Conservation (phyloP, 2,329 filamentous ascomycete genomes). For the Microdochium bolleyi region DNA sequence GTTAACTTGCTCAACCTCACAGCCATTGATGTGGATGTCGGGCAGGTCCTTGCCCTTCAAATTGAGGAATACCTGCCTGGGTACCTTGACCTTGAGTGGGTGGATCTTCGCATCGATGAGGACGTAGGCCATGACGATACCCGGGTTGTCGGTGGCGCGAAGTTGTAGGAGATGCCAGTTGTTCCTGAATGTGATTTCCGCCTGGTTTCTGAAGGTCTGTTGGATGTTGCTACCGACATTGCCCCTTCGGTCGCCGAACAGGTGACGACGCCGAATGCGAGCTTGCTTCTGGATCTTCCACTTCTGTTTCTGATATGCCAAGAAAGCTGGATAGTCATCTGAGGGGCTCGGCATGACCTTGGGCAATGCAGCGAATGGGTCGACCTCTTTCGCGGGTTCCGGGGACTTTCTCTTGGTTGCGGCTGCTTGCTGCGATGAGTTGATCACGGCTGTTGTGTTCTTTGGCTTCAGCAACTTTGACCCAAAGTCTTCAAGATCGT, state of each 20-base stretch:
- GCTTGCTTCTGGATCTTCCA: conserved; percentile 98
- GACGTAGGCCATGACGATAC: conserved; percentile 81
- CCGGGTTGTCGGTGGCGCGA: conserved; percentile 71
- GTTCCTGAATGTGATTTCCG: conserved; percentile 79
- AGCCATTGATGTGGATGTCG: conserved; percentile 78
- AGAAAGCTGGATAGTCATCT: conserved; percentile 79
- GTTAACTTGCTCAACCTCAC: conserved; percentile 85
- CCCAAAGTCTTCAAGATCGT: conserved; percentile 78
- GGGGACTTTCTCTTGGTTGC: conserved; percentile 67
- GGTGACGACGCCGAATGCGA: conserved; percentile 72
- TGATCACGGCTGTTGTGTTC: conserved; percentile 44
- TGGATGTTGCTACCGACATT: conserved; percentile 59
- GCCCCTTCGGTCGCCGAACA: conserved; percentile 79
- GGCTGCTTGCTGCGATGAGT: conserved; percentile 45
- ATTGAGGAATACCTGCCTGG: conserved; percentile 84
- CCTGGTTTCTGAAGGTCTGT: conserved; percentile 80
- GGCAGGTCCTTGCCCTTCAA: conserved; percentile 81
- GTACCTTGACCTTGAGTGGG: conserved; percentile 78
- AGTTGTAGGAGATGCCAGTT: conserved; percentile 95
- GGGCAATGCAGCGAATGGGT: conserved; percentile 78
- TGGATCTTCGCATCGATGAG: conserved; percentile 93
- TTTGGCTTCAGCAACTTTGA: conserved; percentile 59
- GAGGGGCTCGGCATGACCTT: conserved; percentile 76
- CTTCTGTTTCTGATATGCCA: conserved; percentile 95
- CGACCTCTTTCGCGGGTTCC: conserved; percentile 52